A percentile compares a stretch with the other conserved stretches of the same genome.
These are phyloP conservation scores for Mycosphaerella arachidis DNA, from an alignment of 2,329 filamentous ascomycete species.

Conservation along the genomic window DNA sequence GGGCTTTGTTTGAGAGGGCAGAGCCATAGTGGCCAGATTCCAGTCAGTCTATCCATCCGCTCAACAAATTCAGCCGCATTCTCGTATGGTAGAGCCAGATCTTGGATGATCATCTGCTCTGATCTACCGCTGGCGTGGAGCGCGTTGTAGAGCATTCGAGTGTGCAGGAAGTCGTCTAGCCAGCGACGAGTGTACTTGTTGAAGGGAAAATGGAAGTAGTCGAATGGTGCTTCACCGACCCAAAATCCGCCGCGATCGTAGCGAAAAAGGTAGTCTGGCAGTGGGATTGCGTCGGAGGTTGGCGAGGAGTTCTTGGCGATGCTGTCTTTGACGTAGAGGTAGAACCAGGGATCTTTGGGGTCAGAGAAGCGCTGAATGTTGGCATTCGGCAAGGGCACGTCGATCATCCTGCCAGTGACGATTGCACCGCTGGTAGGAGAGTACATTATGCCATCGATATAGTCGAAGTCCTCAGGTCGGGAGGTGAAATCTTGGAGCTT, in stretches of 20 bases:
- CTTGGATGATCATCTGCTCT: constrained; percentile 61
- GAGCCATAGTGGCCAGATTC: constrained; percentile 47
- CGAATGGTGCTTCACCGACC: constrained; percentile 59
- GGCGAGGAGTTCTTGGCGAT: constrained; percentile 40
- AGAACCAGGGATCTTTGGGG: constrained; percentile 50
- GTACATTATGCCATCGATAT: constrained; percentile 50
- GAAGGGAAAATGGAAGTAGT: constrained; percentile 62
- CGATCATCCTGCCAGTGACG: constrained; percentile 42
- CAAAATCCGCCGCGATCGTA: constrained; percentile 68
- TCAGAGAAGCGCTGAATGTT: constrained; percentile 37
- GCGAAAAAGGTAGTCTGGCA: constrained; percentile 65
- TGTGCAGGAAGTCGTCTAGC: constrained; percentile 60
- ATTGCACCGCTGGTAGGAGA: constrained; percentile 40
- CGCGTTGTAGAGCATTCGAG: constrained; percentile 62
- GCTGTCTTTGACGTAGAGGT: constrained; percentile 40
- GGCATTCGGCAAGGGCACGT: constrained; percentile 17
- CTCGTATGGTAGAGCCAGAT: constrained; percentile 49
- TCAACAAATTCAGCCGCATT: constrained; percentile 43
- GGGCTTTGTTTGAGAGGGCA: constrained; percentile 40
- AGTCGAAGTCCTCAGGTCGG: constrained; percentile 42
- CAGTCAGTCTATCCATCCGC: constrained; percentile 37
- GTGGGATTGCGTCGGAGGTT: constrained; percentile 53
- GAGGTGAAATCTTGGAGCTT: constrained; percentile 37
- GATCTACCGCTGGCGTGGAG: constrained; percentile 58
- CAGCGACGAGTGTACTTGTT: constrained; percentile 58